A percentile compares a stretch with the other conserved stretches of the same genome.
phyloP scores from a whole-genome alignment of 306 rosid species.

The Sechiopsis laciniata region DNA sequence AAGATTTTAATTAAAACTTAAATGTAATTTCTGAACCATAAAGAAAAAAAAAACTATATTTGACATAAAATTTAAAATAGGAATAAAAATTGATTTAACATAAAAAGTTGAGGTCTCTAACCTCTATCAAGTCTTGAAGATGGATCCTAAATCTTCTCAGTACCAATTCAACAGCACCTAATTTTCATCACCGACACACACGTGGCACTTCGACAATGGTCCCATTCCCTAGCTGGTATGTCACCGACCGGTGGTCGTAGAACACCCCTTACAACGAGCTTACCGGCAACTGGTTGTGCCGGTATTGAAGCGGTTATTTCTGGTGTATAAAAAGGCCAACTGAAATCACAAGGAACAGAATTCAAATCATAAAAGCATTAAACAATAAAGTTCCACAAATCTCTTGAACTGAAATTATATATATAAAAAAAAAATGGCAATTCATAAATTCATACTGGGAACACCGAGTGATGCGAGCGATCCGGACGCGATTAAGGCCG shows the following conservation, averaged over 20 bases:
- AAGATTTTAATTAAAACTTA: too few species aligned
- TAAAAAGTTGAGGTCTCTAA: too few species aligned
- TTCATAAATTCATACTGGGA: constrained; percentile 54
- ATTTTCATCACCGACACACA: constrained; percentile 32
- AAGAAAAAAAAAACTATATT: too few species aligned
- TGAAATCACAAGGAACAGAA: neutral
- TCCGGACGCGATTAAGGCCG: constrained; percentile 70
- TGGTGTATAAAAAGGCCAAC: neutral
- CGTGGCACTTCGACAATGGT: constrained; percentile 12
- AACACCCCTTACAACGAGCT: neutral
- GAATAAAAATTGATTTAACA: too few species aligned
- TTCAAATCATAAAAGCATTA: neutral
- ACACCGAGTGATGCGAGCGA: constrained; percentile 63
- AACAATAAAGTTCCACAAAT: neutral
- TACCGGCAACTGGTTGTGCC: constrained; percentile 7
- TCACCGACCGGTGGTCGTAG: constrained; percentile 21
- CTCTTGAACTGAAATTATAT: neutral
- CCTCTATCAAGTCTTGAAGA: too few species aligned
- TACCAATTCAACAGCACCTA: constrained; percentile 17
- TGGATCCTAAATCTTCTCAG: too few species aligned
- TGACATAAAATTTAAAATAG: too few species aligned
- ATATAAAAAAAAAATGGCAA: too few species aligned
- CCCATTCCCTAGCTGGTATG: constrained; percentile 21
- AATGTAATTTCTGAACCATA: too few species aligned
- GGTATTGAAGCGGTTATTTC: neutral